Evolutionary conservation across 768 basidiomycete species (phyloP).

Genomic region (Leccinum aurantiacum): DNA sequence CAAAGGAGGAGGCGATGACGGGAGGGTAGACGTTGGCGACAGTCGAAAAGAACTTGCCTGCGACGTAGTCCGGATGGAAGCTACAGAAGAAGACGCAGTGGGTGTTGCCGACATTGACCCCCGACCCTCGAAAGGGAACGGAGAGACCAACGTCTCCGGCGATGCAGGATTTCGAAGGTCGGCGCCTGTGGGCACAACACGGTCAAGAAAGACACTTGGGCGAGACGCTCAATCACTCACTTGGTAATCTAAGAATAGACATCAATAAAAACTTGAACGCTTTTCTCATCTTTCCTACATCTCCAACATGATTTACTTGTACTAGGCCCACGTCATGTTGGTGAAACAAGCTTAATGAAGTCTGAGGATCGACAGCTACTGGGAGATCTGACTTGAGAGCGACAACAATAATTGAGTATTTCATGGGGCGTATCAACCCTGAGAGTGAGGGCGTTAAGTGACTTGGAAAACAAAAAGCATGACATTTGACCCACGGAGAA

Average conservation of each 20-base stretch:
- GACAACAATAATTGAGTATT: conserved; percentile 69
- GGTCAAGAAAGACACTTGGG: conserved; percentile 10
- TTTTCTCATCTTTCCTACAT: conserved; percentile 69
- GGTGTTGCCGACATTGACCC: conserved; percentile 52
- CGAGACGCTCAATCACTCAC: conserved; percentile 24
- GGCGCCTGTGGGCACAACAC: conserved; percentile 29
- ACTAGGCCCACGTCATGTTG: conserved; percentile 76
- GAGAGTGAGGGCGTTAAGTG: conserved; percentile 9
- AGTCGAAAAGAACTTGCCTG: conserved; percentile 31
- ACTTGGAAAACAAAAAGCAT: conserved; percentile 3
- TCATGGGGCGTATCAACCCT: conserved; percentile 61
- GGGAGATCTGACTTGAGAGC: conserved; percentile 85
- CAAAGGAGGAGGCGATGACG: conserved; percentile 38
- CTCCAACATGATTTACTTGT: conserved; percentile 59
- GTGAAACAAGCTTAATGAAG: conserved; percentile 49
- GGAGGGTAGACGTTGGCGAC: conserved; percentile 36
- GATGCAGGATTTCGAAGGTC: conserved; percentile 73
- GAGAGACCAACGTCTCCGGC: conserved; percentile 53
- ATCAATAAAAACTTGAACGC: conserved; percentile 75
- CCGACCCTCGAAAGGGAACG: conserved; percentile 55
- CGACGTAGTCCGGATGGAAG: conserved; percentile 33
- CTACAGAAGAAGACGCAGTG: conserved; percentile 43
- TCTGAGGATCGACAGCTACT: conserved; percentile 55
- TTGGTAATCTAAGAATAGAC: conserved; percentile 52
- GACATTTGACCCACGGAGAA: conserved; percentile 60